Evolutionary conservation across 306 rosid species (phyloP).

Genomic region (Trifolium dubium): DNA sequence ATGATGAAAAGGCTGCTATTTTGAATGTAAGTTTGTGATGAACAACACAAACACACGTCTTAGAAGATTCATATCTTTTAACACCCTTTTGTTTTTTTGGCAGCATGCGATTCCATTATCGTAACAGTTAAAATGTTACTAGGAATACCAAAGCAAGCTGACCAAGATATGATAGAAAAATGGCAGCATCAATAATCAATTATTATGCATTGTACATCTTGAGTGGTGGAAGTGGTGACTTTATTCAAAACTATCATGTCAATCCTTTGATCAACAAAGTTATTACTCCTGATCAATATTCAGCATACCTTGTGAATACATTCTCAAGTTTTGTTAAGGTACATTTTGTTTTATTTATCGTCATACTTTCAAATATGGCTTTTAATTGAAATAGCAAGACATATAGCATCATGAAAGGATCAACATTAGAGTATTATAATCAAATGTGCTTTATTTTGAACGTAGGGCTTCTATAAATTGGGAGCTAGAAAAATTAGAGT

Average conservation of each 20-base stretch:
- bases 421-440: background rate
- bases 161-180: slow-evolving; percentile 66
- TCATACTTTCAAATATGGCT: no score
- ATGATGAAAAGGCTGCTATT: slow-evolving; percentile 77
- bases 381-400: no score
- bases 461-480: slow-evolving; percentile 70
- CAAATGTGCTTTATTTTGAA: slow-evolving; percentile 32
- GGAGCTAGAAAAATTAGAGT: slow-evolving; percentile 94
- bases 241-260: slow-evolving; percentile 84
- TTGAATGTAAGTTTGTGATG: slow-evolving; percentile 59
- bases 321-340: slow-evolving; percentile 77
- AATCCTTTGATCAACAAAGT: slow-evolving; percentile 68
- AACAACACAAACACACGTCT: background rate
- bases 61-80: background rate
- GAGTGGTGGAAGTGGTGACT: slow-evolving; percentile 88
- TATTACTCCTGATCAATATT: slow-evolving; percentile 76
- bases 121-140: slow-evolving; percentile 67
- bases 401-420: background rate
- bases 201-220: slow-evolving; percentile 70
- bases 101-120: slow-evolving; percentile 93
- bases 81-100: slow-evolving; percentile 8
- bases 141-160: slow-evolving; percentile 82
- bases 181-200: slow-evolving; percentile 70
- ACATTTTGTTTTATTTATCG: background rate
- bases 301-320: slow-evolving; percentile 50